Conservation (phyloP, 1,139 yeast genomes). For the Candida pseudoviswanathii region DNA sequence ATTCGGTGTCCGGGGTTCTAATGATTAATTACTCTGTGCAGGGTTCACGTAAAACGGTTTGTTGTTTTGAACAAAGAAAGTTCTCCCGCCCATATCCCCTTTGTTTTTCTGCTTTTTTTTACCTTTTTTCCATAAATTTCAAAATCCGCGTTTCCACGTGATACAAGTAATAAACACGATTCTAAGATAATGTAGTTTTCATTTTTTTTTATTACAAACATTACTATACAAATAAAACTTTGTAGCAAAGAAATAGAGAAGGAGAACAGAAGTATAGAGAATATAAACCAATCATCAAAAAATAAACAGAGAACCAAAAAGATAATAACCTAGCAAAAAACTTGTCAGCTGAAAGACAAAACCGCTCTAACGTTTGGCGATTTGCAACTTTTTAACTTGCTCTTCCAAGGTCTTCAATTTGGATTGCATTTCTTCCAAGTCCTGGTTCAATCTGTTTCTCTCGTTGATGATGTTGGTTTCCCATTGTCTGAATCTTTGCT, state of each 20-base stretch:
- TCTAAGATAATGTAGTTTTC: not conserved
- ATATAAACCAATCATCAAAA: not conserved
- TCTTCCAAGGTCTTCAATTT: conserved; percentile 74
- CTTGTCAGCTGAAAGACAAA: not conserved
- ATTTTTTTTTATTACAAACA: not conserved
- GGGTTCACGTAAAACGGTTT: not conserved
- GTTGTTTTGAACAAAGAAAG: not conserved
- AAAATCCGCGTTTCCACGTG: not conserved
- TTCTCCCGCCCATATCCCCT: not conserved
- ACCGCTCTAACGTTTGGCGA: conserved; percentile 37
- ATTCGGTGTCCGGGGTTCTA: no score
- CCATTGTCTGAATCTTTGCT: conserved; percentile 97
- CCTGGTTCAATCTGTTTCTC: conserved; percentile 91
- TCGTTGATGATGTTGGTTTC: conserved; percentile 94
- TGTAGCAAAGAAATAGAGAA: not conserved
- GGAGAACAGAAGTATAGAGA: not conserved
- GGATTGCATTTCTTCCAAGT: conserved; percentile 82
- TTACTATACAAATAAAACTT: not conserved
- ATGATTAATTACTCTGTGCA: not conserved
- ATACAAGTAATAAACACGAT: not conserved
- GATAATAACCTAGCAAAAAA: not conserved
- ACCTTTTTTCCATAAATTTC: not conserved
- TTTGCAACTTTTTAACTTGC: conserved; percentile 68
- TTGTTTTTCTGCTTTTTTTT: not conserved
- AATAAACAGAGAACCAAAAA: not conserved